A percentile compares a stretch with the other conserved stretches of the same genome.
Evolutionary conservation across 768 basidiomycete genomes (phyloP).

Genomic region (Termitomyces sp.): DNA sequence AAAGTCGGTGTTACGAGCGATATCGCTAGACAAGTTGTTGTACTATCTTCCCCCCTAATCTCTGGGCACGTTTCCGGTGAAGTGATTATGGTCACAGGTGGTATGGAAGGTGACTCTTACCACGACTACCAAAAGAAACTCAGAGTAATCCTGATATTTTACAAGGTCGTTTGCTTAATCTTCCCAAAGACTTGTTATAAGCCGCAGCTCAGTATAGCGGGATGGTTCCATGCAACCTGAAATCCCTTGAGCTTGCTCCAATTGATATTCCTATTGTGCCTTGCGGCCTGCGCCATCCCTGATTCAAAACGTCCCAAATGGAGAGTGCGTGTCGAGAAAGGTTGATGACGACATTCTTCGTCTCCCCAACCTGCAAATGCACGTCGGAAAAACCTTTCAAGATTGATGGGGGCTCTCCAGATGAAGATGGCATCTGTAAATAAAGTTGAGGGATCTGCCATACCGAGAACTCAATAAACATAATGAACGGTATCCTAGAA

Average conservation of each 20-base stretch:
- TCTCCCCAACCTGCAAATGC: slow-evolving; percentile 35
- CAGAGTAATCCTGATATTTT: slow-evolving; percentile 2
- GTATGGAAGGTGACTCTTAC: slow-evolving; percentile 63
- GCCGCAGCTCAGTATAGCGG: background rate
- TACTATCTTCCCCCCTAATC: slow-evolving; percentile 55
- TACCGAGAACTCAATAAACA: background rate
- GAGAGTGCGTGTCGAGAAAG: slow-evolving; percentile 51
- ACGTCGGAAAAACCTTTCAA: slow-evolving; percentile 55
- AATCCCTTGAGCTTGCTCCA: slow-evolving; percentile 53
- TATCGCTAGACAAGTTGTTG: slow-evolving; percentile 60
- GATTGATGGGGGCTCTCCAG: slow-evolving; percentile 53
- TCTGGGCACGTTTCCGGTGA: slow-evolving; percentile 75
- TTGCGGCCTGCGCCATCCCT: slow-evolving; percentile 57
- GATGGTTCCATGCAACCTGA: slow-evolving; percentile 17
- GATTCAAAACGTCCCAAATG: slow-evolving; percentile 58
- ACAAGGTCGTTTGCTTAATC: slow-evolving; percentile 31
- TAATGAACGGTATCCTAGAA: background rate
- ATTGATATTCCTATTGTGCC: slow-evolving; percentile 52
- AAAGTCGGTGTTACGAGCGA: slow-evolving; percentile 63
- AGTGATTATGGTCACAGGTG: slow-evolving; percentile 68
- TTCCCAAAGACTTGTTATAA: slow-evolving; percentile 20
- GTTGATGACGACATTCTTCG: slow-evolving; percentile 34
- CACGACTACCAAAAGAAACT: background rate
- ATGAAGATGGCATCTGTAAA: slow-evolving; percentile 44
- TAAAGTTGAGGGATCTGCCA: slow-evolving; percentile 59